phyloP scores from a whole-genome alignment of 225 moss, liverwort and hornwort species.

The Bryoerythrophyllum caledonicum region DNA sequence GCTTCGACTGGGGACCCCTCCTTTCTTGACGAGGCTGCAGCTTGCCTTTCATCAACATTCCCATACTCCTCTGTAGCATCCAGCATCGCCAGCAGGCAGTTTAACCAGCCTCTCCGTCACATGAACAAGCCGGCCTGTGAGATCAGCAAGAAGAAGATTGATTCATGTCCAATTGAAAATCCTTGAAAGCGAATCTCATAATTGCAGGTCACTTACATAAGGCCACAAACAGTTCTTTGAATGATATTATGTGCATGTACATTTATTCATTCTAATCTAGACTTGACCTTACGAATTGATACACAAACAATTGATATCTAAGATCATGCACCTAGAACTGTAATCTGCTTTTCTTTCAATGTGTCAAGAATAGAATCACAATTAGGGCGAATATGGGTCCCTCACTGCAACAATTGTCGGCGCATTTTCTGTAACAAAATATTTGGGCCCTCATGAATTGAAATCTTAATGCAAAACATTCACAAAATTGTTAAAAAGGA shows the following conservation, averaged over 20 bases:
- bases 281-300: background rate
- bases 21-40: slow-evolving; percentile 16
- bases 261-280: background rate
- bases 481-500: too few species aligned
- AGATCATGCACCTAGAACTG: background rate
- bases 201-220: background rate
- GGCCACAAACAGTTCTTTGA: background rate
- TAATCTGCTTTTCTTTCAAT: background rate
- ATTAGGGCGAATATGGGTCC: background rate
- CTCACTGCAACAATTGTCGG: background rate
- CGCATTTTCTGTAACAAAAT: too few species aligned
- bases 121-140: slow-evolving; percentile 23
- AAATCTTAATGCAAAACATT: too few species aligned
- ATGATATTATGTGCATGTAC: background rate
- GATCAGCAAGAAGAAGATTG: slow-evolving; percentile 1
- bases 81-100: slow-evolving; percentile 30
- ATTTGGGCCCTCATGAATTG: too few species aligned
- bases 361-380: too few species aligned
- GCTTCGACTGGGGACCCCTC: slow-evolving; percentile 1
- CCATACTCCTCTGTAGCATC: slow-evolving; percentile 34
- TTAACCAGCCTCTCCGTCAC: slow-evolving; percentile 3
- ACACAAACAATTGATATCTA: background rate
- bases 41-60: slow-evolving; percentile 25
- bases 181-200: too few species aligned
- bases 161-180: background rate